phyloP scores from a whole-genome alignment of 169 alveolate genomes.

The Besnoitia besnoiti region DNA sequence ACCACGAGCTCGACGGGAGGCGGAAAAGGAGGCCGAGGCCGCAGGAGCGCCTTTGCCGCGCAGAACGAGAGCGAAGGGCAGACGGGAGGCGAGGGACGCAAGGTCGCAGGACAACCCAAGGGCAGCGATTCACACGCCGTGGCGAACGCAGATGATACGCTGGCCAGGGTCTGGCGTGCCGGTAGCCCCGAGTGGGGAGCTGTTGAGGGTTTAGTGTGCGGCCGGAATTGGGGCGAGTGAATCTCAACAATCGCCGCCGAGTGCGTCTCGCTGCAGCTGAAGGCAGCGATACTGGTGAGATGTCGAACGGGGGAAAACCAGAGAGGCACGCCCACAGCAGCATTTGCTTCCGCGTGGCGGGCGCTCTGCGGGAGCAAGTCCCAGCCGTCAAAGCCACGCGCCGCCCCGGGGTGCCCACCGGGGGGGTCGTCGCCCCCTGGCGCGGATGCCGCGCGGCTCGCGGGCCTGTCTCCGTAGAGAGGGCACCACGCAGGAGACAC shows the following conservation, averaged over 20 bases:
- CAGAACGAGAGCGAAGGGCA: not conserved
- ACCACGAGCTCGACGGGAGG: not conserved
- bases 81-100: slow-evolving; percentile 6
- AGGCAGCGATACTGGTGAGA: not conserved
- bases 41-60: slow-evolving; percentile 31
- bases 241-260: slow-evolving; percentile 14
- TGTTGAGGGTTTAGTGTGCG: not conserved
- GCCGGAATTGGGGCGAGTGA: slow-evolving; percentile 24
- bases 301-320: not conserved
- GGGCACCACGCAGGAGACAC: too few relatives aligned
- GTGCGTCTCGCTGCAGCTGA: slow-evolving; percentile 26
- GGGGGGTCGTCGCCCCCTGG: too few relatives aligned
- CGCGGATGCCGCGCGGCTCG: too few relatives aligned
- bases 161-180: too few relatives aligned
- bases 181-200: too few relatives aligned
- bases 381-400: too few relatives aligned
- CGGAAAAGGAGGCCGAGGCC: not conserved
- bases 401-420: too few relatives aligned
- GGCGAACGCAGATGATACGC: not conserved
- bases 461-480: too few relatives aligned
- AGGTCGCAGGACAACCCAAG: not conserved
- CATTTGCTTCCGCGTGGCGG: too few relatives aligned
- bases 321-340: not conserved
- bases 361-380: too few relatives aligned
- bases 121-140: not conserved